Conservation (phyloP, 108 stramenopile genomes). For the Seminavis robusta region DNA sequence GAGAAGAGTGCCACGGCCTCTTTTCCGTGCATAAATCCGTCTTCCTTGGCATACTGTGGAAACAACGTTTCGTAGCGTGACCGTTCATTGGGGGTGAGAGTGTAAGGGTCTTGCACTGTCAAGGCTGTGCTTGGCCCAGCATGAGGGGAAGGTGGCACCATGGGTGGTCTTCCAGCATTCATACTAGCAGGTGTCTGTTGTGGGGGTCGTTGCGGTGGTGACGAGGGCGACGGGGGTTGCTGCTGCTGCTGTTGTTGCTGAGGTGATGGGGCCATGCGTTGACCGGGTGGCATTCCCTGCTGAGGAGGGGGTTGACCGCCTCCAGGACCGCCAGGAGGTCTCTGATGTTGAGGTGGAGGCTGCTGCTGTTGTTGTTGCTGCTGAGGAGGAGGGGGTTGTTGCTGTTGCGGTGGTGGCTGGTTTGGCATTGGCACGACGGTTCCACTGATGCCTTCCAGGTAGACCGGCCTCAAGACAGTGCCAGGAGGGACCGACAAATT, state of each 20-base stretch:
- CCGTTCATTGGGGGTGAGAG: conserved; percentile 71
- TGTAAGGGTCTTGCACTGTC: conserved; percentile 76
- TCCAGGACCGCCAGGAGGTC: conserved; percentile 11
- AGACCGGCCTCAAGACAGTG: conserved; percentile 43
- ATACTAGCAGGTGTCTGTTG: background rate
- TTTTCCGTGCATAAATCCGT: conserved; percentile 85
- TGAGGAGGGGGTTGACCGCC: conserved; percentile 27
- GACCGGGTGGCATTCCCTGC: conserved; percentile 7
- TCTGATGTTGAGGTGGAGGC: conserved; percentile 1
- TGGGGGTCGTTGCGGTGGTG: background rate
- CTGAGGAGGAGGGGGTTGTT: conserved; percentile 9
- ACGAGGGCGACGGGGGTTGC: conserved; percentile 1
- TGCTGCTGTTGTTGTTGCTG: conserved; percentile 17
- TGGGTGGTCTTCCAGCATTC: no score
- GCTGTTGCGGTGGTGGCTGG: conserved; percentile 15
- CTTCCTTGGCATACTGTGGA: conserved; percentile 70
- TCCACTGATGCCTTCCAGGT: conserved; percentile 65
- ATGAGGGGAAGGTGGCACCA: no score
- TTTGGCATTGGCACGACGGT: conserved; percentile 34
- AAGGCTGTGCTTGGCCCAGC: conserved; percentile 39
- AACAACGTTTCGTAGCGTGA: conserved; percentile 84
- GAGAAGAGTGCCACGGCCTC: conserved; percentile 90
- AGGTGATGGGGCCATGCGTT: conserved; percentile 1
- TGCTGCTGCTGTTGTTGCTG: conserved; percentile 12
- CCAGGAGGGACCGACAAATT: conserved; percentile 46